Evolutionary conservation across 306 rosid genomes (phyloP).

Genomic region (Oxytropis ochrocephala): DNA sequence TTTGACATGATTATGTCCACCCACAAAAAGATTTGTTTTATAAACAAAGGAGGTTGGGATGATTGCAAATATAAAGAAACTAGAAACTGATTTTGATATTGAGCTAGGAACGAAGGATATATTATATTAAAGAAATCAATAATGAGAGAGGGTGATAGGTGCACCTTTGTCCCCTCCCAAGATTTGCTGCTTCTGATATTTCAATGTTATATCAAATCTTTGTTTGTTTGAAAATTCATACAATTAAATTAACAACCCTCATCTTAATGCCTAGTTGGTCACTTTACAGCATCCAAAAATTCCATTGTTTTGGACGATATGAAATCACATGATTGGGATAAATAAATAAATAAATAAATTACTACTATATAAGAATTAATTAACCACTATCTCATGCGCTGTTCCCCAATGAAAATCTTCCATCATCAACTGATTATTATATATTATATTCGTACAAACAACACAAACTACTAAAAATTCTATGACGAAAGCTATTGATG

Average conservation of each 20-base stretch:
- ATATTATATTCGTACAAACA: not conserved
- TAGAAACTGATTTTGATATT: not conserved
- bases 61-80: not conserved
- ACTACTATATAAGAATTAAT: not conserved
- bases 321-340: not conserved
- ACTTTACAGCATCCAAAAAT: not conserved
- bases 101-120: not conserved
- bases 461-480: not conserved
- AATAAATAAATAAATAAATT: not conserved
- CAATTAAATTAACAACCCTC: not conserved
- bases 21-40: not conserved
- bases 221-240: not conserved
- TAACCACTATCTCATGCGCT: not conserved
- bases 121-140: not conserved
- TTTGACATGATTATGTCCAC: not conserved
- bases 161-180: not conserved
- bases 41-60: not conserved
- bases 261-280: not conserved
- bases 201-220: not conserved
- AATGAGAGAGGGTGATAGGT: not conserved
- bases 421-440: not conserved
- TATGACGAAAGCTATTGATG: not conserved
- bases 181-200: not conserved
- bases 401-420: not conserved
- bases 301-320: constrained; percentile 18